phyloP scores from a whole-genome alignment of 73 alveolate genomes.

The Tetrahymena borealis region DNA sequence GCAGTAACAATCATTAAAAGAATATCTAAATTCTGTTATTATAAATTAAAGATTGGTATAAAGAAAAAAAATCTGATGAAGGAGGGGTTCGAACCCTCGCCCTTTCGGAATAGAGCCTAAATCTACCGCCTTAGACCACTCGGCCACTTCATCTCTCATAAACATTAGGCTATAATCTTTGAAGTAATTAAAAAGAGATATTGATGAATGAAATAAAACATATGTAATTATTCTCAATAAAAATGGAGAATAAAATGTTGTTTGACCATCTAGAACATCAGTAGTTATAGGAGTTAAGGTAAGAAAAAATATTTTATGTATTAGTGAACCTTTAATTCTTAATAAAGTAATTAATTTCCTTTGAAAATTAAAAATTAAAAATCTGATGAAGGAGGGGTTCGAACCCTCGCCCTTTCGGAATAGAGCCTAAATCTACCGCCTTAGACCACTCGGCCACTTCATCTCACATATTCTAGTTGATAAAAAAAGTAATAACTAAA shows the following conservation, averaged over 20 bases:
- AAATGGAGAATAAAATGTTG: not conserved
- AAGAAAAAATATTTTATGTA: not conserved
- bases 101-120: constrained; percentile 4
- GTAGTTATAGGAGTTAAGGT: too few species aligned
- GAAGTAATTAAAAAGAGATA: not conserved
- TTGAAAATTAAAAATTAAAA: not conserved
- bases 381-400: constrained; percentile 5
- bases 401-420: constrained; percentile 7
- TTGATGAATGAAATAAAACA: not conserved
- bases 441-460: constrained; percentile 6
- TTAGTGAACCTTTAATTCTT: not conserved
- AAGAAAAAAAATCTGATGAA: not conserved
- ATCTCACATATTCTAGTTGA: not conserved
- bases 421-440: constrained; percentile 5
- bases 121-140: constrained; percentile 5
- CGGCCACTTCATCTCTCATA: constrained; percentile 2
- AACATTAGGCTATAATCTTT: not conserved
- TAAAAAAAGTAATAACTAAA: not conserved
- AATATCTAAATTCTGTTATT: not conserved
- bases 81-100: constrained; percentile 9
- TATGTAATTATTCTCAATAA: not conserved
- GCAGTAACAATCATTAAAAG: too few species aligned
- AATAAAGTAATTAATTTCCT: not conserved
- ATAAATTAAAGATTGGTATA: not conserved
- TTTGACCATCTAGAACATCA: too few species aligned